These are phyloP conservation scores for Trichoderma atrobrunneum DNA, from an alignment of 2,329 filamentous ascomycete genomes.

Conservation along the genomic window DNA sequence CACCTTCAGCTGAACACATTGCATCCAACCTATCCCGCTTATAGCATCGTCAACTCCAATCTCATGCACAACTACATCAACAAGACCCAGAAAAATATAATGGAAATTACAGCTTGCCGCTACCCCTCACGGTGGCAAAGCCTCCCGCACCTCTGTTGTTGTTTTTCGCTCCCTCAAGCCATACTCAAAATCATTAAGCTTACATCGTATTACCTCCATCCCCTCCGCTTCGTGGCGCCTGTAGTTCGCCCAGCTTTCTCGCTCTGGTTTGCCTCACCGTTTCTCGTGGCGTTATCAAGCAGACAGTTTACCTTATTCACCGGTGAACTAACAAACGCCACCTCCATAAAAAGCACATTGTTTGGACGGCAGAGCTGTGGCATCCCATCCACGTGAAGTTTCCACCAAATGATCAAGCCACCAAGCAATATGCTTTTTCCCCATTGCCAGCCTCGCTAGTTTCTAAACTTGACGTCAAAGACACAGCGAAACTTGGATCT, in stretches of 20 bases:
- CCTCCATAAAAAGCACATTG: not conserved
- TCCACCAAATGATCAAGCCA: not conserved
- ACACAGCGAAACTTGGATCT: not conserved
- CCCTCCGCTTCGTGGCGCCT: conserved; percentile 2
- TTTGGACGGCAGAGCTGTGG: not conserved
- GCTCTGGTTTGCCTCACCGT: not conserved
- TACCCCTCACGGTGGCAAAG: not conserved
- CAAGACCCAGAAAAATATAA: not conserved
- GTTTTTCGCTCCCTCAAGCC: not conserved
- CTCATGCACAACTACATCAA: not conserved
- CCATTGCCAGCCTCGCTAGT: not conserved
- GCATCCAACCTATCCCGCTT: not conserved
- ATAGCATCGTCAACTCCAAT: not conserved
- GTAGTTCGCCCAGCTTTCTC: not conserved
- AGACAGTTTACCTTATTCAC: not conserved
- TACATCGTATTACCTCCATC: conserved; percentile 16
- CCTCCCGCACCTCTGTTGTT: not conserved
- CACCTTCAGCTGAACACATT: not conserved
- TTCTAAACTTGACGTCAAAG: conserved; percentile 2
- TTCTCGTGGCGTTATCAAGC: not conserved
- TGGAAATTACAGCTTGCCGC: not conserved
- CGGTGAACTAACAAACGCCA: not conserved
- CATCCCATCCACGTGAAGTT: not conserved
- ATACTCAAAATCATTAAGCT: conserved; percentile 12
- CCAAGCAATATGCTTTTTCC: not conserved